Conservation (phyloP, 164 flowering plant species). For the Dillenia turbinata region DNA sequence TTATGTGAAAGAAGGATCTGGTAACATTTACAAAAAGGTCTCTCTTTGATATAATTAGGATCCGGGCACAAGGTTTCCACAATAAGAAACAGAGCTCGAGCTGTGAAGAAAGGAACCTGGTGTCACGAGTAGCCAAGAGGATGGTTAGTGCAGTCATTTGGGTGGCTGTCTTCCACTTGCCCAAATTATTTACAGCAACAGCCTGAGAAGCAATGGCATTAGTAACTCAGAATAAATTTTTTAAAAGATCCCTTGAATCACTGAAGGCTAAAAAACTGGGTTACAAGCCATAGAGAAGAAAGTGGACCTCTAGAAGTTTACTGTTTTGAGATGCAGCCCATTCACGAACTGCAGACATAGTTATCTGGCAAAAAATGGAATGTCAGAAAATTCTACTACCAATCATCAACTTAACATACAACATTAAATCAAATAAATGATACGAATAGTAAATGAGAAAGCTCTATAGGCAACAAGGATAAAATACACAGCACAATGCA, state of each 20-base stretch:
- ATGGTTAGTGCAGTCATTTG: slow-evolving; percentile 92
- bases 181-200: slow-evolving; percentile 93
- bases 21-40: not conserved
- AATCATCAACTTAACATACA: too few species aligned
- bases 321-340: slow-evolving; percentile 96
- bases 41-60: too few species aligned
- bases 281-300: not conserved
- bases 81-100: too few species aligned
- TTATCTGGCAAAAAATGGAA: slow-evolving; percentile 54
- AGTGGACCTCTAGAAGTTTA: slow-evolving; percentile 74
- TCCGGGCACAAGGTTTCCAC: too few species aligned
- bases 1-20: not conserved
- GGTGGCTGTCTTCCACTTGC: slow-evolving; percentile 97
- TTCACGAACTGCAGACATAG: slow-evolving; percentile 99
- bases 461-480: too few species aligned
- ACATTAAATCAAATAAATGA: too few species aligned
- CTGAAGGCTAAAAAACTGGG: not conserved
- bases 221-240: not conserved
- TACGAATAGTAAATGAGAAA: too few species aligned
- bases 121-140: slow-evolving; percentile 77
- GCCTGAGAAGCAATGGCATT: slow-evolving; percentile 45
- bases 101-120: slow-evolving; percentile 41
- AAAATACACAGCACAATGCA: not conserved
- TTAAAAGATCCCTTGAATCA: not conserved
- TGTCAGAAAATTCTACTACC: too few species aligned